A percentile compares a stretch with the other conserved stretches of the same genome.
Conservation (phyloP, 805 yeast genomes). For the Lachancea thermotolerans region DNA sequence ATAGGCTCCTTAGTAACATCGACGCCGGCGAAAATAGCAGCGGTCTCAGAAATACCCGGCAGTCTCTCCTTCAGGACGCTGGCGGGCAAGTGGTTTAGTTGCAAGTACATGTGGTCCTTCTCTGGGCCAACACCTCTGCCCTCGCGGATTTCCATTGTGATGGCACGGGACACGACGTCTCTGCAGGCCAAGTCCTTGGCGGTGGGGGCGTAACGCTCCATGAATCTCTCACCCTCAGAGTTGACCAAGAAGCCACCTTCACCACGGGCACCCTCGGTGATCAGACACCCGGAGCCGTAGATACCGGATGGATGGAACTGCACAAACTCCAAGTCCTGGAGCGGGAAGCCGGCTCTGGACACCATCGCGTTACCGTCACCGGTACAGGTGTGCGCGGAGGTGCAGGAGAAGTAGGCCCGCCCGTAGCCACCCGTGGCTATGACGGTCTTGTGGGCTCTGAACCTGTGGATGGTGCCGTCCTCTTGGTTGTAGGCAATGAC, state of each 20-base stretch:
- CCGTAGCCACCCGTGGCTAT: slow-evolving; percentile 99
- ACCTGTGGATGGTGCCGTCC: slow-evolving; percentile 97
- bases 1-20: slow-evolving; percentile 99
- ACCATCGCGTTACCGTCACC: slow-evolving; percentile 99
- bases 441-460: slow-evolving; percentile 93
- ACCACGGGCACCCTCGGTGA: slow-evolving; percentile 99
- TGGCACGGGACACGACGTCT: slow-evolving; percentile 97
- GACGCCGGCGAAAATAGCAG: slow-evolving; percentile 97
- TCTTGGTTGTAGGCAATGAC: slow-evolving; percentile 97
- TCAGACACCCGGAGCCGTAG: slow-evolving; percentile 97
- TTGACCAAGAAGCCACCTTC: slow-evolving; percentile 97
- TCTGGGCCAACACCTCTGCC: slow-evolving; percentile 98
- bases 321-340: slow-evolving; percentile 94
- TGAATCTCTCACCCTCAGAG: slow-evolving; percentile 97
- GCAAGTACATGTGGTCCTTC: slow-evolving; percentile 92
- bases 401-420: slow-evolving; percentile 96
- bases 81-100: slow-evolving; percentile 90
- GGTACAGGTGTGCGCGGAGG: slow-evolving; percentile 98
- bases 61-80: slow-evolving; percentile 87
- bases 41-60: slow-evolving; percentile 99
- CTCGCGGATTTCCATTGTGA: slow-evolving; percentile 96
- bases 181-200: slow-evolving; percentile 98
- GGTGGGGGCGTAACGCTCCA: slow-evolving; percentile 99
- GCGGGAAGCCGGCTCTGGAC: slow-evolving; percentile 94
- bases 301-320: slow-evolving; percentile 99